phyloP scores from a whole-genome alignment of 2,329 filamentous ascomycete genomes.

The Curvularia sp. region DNA sequence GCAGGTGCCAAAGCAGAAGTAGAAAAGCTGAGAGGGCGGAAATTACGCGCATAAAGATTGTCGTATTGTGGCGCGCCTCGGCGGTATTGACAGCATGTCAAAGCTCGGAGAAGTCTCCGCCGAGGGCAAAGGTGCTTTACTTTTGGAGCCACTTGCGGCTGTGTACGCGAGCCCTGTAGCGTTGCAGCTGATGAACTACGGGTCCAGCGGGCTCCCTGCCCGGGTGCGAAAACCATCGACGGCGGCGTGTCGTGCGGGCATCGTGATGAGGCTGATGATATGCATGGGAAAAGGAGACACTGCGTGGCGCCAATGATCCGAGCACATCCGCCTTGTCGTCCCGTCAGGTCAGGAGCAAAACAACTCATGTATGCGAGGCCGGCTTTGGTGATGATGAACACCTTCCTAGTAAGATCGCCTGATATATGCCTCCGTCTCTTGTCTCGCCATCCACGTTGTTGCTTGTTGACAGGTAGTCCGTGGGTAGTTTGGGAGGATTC shows the following conservation, averaged over 20 bases:
- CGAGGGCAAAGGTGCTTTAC: neutral
- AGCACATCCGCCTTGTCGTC: conserved; percentile 10
- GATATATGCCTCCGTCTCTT: conserved; percentile 7
- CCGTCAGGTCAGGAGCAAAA: neutral
- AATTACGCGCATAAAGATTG: conserved; percentile 18
- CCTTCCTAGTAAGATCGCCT: conserved; percentile 16
- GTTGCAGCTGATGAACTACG: conserved; percentile 6
- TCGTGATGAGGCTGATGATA: conserved; percentile 21
- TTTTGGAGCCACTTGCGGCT: conserved; percentile 2
- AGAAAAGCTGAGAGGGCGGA: conserved; percentile 22
- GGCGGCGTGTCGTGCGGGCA: conserved; percentile 14
- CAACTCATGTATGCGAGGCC: conserved; percentile 14
- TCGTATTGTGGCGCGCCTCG: conserved; percentile 20
- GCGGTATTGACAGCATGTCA: conserved; percentile 15
- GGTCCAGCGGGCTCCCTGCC: conserved; percentile 15
- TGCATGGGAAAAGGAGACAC: conserved; percentile 8
- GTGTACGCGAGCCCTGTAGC: conserved; percentile 3
- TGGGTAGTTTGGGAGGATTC: neutral
- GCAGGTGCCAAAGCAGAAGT: conserved; percentile 24
- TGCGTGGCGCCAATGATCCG: conserved; percentile 15
- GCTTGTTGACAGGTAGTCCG: neutral
- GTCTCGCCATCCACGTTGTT: conserved; percentile 1
- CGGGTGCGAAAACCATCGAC: conserved; percentile 19
- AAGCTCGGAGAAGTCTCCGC: conserved; percentile 7
- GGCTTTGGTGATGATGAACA: conserved; percentile 21